Conservation (phyloP, 2,329 filamentous ascomycete genomes). For the Cryphonectria carpinicola region DNA sequence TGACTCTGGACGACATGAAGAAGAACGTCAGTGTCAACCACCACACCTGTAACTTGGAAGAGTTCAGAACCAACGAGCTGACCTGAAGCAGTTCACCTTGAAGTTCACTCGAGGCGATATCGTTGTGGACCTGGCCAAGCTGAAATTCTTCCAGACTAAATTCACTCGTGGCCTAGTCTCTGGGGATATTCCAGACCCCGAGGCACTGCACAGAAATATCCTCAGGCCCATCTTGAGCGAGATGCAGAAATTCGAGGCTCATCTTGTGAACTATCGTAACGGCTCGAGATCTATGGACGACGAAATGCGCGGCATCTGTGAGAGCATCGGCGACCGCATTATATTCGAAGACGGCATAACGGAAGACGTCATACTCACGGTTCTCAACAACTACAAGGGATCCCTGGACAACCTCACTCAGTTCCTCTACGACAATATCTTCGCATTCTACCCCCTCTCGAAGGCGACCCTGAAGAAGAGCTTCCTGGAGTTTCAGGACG, state of each 20-base stretch:
- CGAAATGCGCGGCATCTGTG: neutral
- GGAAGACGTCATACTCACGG: conserved; percentile 23
- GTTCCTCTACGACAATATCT: conserved; percentile 22
- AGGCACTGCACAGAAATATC: conserved; percentile 15
- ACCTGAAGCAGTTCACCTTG: conserved; percentile 67
- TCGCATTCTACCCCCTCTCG: conserved; percentile 23
- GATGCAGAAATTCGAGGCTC: conserved; percentile 25
- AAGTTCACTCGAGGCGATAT: conserved; percentile 93
- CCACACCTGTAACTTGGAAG: neutral
- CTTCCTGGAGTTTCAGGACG: conserved; percentile 15
- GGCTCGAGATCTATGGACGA: neutral
- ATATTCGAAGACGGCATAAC: neutral
- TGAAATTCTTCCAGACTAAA: conserved; percentile 70
- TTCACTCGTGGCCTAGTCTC: conserved; percentile 21
- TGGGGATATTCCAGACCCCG: conserved; percentile 16
- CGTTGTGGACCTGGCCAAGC: conserved; percentile 78
- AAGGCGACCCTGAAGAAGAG: conserved; percentile 12
- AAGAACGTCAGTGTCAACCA: conserved; percentile 57
- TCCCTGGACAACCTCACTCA: conserved; percentile 27
- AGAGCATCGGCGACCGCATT: neutral
- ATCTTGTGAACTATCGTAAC: neutral
- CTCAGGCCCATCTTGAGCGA: conserved; percentile 32
- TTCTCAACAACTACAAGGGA: conserved; percentile 27
- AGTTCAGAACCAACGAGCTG: conserved; percentile 28
- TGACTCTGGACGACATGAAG: conserved; percentile 72